Conservation (phyloP, 805 yeast genomes). For the Candida rishiriensis region DNA sequence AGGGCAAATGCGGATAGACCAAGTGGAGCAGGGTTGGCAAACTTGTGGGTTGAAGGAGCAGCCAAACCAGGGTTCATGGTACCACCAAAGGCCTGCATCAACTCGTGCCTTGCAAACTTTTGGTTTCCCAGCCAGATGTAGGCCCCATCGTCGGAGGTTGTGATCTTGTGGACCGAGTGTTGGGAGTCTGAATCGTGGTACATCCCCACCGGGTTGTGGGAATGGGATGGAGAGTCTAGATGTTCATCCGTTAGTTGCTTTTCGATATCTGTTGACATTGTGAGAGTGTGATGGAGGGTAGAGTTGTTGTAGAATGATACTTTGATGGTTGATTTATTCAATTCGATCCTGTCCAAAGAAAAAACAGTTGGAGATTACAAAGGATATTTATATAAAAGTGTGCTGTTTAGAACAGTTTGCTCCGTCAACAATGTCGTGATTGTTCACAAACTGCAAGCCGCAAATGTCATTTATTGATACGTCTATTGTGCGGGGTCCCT, state of each 20-base stretch:
- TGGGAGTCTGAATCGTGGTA: slow-evolving; percentile 9
- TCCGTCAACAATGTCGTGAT: too few species aligned
- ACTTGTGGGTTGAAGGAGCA: slow-evolving; percentile 52
- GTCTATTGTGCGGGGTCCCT: too few species aligned
- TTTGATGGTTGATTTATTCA: too few species aligned
- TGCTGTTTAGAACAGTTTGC: too few species aligned
- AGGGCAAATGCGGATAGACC: slow-evolving; percentile 70
- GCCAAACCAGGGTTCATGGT: slow-evolving; percentile 65
- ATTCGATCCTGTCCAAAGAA: too few species aligned
- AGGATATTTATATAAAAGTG: too few species aligned
- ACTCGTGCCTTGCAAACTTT: slow-evolving; percentile 57
- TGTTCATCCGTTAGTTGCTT: slow-evolving; percentile 17
- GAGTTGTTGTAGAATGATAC: neutral
- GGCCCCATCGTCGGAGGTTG: slow-evolving; percentile 55
- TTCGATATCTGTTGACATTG: slow-evolving; percentile 13
- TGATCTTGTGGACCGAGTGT: slow-evolving; percentile 21
- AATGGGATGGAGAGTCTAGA: slow-evolving; percentile 8
- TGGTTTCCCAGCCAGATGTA: slow-evolving; percentile 69
- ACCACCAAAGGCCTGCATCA: slow-evolving; percentile 77
- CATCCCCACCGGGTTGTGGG: slow-evolving; percentile 20
- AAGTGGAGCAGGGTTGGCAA: slow-evolving; percentile 74
- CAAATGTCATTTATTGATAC: too few species aligned
- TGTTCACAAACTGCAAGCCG: too few species aligned
- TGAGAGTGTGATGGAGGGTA: neutral
- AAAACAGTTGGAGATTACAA: too few species aligned